These are phyloP conservation scores for Talaromyces sp. DNA, from an alignment of 2,329 filamentous ascomycete genomes.

Conservation along the genomic window DNA sequence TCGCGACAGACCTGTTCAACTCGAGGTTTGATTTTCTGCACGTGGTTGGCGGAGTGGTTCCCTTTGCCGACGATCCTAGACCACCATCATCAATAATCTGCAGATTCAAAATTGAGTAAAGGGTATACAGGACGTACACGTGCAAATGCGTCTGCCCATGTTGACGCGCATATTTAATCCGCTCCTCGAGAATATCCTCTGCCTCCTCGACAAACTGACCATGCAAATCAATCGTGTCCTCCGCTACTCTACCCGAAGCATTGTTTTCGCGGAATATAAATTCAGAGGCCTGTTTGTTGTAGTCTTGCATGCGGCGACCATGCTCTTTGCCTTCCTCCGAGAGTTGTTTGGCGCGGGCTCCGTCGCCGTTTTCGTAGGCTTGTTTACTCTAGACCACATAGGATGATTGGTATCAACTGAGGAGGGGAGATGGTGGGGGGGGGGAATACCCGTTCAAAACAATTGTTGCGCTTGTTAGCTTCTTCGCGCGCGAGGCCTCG, in stretches of 20 bases:
- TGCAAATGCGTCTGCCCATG: constrained; percentile 79
- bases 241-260: constrained; percentile 66
- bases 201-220: constrained; percentile 94
- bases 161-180: constrained; percentile 73
- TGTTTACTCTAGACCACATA: constrained; percentile 58
- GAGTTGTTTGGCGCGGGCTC: constrained; percentile 75
- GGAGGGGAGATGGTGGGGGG: too few relatives aligned
- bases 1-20: constrained; percentile 84
- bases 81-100: background rate
- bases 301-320: constrained; percentile 77
- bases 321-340: constrained; percentile 83
- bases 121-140: constrained; percentile 52
- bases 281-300: constrained; percentile 87
- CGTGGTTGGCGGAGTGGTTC: constrained; percentile 74
- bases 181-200: constrained; percentile 79
- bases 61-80: constrained; percentile 84
- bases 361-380: constrained; percentile 80
- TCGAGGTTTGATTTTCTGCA: constrained; percentile 94
- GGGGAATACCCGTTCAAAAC: constrained; percentile 65
- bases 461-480: constrained; percentile 71
- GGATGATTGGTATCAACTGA: background rate
- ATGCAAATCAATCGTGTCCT: constrained; percentile 89
- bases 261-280: constrained; percentile 98
- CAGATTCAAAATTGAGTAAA: background rate
- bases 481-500: constrained; percentile 79